Evolutionary conservation across 352 stramenopile species (phyloP), one percentile per base, ranked within the genome.

Genomic region (Globisporangium paroecandrum): DNA sequence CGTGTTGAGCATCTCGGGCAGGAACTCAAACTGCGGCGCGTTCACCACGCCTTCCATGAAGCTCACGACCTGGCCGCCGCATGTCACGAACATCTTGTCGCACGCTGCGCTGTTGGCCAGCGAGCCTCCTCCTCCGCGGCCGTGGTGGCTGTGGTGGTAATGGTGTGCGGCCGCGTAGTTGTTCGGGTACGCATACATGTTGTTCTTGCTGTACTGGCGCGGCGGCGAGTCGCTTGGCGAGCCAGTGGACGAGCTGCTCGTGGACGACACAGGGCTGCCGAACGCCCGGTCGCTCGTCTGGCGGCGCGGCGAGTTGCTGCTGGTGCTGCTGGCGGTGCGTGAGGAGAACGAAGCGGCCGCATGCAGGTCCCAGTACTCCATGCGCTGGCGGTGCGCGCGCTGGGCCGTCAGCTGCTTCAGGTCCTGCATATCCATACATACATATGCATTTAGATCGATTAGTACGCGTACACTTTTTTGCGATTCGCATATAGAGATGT

Each of bases 41-140:
- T 94, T 94, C 46, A 92, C 80, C 47, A 94, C 86, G 55, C 86
- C 86, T 22, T 91, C 86, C 83, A 94, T 90, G 64, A 94, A 90
- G 54, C 79, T 90, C 61, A 94, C 83, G 38, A 93, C 77, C 60
- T 94, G 86, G 1, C 86, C 86, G 24, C 86, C 83, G 43, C 74
- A 91, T 27, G 86, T 94, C n/a, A 94, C 76, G 59, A 92, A 91
- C 78, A 93, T 90, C 61, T 83, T 85, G 65, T 89, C 43, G 43
- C 43, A 22, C 18, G 7, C 32, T 38, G 32, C 43, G 18, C 43
- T 51, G 15, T 49, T 49, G 15, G 41, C 4, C 41, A 49, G 41
- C 41, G 41, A 18, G 4, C 41, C 41, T 15, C 41, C 38, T 13
- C 41, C 38, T 22, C 58, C 47, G 51, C 57, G 43, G 58, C 64